A percentile compares a stretch with the other conserved stretches of the same genome.
Conservation (phyloP, 768 basidiomycete genomes). For the Gloeopeniophorella convolvens region DNA sequence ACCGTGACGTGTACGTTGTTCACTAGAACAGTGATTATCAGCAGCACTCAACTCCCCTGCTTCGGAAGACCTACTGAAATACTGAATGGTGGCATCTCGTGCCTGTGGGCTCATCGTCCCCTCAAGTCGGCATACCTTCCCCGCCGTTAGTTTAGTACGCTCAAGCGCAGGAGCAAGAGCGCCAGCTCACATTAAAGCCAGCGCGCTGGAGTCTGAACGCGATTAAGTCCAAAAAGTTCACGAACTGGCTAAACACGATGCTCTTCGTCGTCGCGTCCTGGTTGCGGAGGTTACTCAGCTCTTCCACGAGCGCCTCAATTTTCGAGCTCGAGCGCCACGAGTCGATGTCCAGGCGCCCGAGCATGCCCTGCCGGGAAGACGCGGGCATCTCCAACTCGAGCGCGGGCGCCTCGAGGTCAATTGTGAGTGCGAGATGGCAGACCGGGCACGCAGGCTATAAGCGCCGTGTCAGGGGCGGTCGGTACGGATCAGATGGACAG, state of each 20-base stretch:
- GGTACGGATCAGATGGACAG: too few species aligned
- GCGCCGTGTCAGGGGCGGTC: background rate
- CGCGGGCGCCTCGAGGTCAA: conserved; percentile 92
- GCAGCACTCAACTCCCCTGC: background rate
- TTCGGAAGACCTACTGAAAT: conserved; percentile 64
- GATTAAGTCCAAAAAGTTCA: conserved; percentile 88
- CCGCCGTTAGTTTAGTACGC: conserved; percentile 11
- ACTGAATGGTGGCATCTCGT: conserved; percentile 87
- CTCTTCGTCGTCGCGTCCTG: conserved; percentile 92
- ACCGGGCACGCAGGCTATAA: conserved; percentile 86
- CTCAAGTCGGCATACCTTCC: conserved; percentile 85
- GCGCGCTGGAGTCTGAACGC: conserved; percentile 88
- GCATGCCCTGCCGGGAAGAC: conserved; percentile 76
- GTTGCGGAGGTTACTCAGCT: conserved; percentile 74
- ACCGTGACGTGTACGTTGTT: conserved; percentile 91
- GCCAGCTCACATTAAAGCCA: conserved; percentile 69
- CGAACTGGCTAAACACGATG: conserved; percentile 95
- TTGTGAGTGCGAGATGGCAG: conserved; percentile 86
- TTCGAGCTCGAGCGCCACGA: conserved; percentile 96
- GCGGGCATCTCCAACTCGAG: conserved; percentile 68
- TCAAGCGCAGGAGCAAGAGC: background rate
- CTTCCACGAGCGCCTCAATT: conserved; percentile 94
- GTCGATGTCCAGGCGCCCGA: conserved; percentile 82
- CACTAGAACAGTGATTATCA: conserved; percentile 42
- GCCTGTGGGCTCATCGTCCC: conserved; percentile 98